These are phyloP conservation scores for Alectoria sarmentosa DNA, from an alignment of 495 filamentous ascomycete species.

Conservation along the genomic window DNA sequence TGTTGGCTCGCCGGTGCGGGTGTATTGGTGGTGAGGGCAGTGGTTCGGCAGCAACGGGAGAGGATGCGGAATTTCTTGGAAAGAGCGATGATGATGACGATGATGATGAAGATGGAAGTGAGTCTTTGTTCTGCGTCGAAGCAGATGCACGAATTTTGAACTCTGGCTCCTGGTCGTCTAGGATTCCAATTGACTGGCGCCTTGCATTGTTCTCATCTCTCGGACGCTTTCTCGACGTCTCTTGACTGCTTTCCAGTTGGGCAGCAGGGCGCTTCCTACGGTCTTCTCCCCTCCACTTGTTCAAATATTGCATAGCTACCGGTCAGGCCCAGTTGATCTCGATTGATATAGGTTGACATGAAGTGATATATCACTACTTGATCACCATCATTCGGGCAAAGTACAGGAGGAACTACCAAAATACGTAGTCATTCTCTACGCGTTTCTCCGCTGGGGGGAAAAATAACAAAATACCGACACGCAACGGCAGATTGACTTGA, in stretches of 20 bases:
- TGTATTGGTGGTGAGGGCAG: not conserved
- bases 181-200: not conserved
- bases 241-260: not conserved
- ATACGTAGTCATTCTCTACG: too few relatives aligned
- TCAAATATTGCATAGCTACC: not conserved
- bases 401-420: too few relatives aligned
- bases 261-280: not conserved
- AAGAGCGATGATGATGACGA: not conserved
- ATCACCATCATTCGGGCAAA: too few relatives aligned
- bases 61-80: not conserved
- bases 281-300: not conserved
- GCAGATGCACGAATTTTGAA: too few relatives aligned
- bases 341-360: too few relatives aligned
- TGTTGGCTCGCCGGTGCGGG: not conserved
- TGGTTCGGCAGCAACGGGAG: not conserved
- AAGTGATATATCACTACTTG: too few relatives aligned
- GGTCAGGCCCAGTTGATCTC: too few relatives aligned
- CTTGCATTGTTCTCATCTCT: not conserved
- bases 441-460: too few relatives aligned
- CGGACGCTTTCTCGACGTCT: not conserved
- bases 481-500: too few relatives aligned
- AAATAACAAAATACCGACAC: too few relatives aligned
- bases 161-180: too few relatives aligned
- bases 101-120: not conserved
- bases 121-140: not conserved